Conservation (phyloP, 305 asterid genomes). For the Fraxinus nigra region DNA sequence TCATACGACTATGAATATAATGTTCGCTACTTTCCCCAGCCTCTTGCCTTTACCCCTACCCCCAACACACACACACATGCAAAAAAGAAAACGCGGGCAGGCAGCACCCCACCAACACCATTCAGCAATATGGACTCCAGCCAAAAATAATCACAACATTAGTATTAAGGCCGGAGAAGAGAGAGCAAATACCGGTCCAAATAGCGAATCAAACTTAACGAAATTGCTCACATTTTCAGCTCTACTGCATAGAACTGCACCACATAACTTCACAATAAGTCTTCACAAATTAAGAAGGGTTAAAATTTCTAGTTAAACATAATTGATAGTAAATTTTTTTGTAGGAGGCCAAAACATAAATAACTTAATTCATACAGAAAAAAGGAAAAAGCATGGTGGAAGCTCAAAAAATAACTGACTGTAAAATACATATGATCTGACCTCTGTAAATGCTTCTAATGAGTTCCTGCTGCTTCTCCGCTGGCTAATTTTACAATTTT, state of each 20-base stretch:
- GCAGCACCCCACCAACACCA: background rate
- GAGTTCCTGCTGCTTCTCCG: slow-evolving; percentile 91
- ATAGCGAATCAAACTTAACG: slow-evolving; percentile 71
- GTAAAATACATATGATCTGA: slow-evolving; percentile 23
- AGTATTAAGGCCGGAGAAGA: background rate
- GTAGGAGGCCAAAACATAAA: background rate
- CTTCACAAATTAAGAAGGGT: background rate
- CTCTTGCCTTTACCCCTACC: background rate
- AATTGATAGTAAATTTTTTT: background rate
- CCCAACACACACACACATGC: background rate
- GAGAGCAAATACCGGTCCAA: slow-evolving; percentile 55
- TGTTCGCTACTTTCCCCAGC: background rate
- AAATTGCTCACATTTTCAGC: slow-evolving; percentile 86
- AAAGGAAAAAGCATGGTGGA: background rate
- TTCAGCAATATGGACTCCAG: background rate
- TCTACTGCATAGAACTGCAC: slow-evolving; percentile 87
- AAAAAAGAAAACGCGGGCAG: background rate
- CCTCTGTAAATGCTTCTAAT: slow-evolving; percentile 80
- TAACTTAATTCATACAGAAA: background rate
- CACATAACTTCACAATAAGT: slow-evolving; percentile 8
- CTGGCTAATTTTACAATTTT: slow-evolving; percentile 45
- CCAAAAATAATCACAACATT: background rate
- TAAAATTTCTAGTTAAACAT: background rate
- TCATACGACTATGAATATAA: background rate
- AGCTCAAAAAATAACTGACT: background rate